phyloP scores from a whole-genome alignment of 371 early-diverging fungal species.

The Phascolomyces articulosus region DNA sequence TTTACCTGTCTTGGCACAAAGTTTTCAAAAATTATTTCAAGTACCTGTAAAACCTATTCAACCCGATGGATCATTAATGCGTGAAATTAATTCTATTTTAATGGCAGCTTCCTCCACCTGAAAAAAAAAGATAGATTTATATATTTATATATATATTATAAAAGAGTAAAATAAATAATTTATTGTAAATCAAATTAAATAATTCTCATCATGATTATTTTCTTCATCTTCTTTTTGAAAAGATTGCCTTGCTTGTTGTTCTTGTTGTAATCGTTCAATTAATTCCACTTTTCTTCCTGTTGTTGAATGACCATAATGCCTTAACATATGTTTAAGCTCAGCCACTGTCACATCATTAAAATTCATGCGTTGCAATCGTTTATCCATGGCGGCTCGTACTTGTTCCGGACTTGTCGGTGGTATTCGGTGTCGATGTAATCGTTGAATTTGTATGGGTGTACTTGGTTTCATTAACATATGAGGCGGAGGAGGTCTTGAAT shows the following conservation, averaged over 20 bases:
- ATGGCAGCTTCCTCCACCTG: background rate
- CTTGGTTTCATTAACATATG: slow-evolving; percentile 2
- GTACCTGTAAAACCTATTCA: slow-evolving; percentile 9
- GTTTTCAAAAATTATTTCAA: slow-evolving; percentile 9
- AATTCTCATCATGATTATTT: too few species aligned
- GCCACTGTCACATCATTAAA: slow-evolving; percentile 71
- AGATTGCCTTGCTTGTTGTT: too few species aligned
- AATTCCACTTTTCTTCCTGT: slow-evolving; percentile 60
- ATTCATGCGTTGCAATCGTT: slow-evolving; percentile 56
- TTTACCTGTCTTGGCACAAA: background rate
- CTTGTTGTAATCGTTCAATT: slow-evolving; percentile 47
- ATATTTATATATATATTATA: too few species aligned
- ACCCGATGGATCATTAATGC: background rate
- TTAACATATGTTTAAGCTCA: slow-evolving; percentile 70
- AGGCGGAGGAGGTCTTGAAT: background rate
- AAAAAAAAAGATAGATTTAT: too few species aligned
- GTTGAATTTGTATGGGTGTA: slow-evolving; percentile 14
- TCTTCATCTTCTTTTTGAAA: too few species aligned
- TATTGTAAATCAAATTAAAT: too few species aligned
- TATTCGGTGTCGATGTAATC: slow-evolving; percentile 7
- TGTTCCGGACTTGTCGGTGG: slow-evolving; percentile 7
- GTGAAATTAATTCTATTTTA: slow-evolving; percentile 5
- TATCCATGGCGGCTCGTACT: slow-evolving; percentile 46
- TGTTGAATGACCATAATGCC: slow-evolving; percentile 32
- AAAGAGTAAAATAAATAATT: too few species aligned